A percentile compares a stretch with the other conserved stretches of the same genome.
phyloP scores from a whole-genome alignment of 106 monocot genomes.

The Posidonia australis region DNA sequence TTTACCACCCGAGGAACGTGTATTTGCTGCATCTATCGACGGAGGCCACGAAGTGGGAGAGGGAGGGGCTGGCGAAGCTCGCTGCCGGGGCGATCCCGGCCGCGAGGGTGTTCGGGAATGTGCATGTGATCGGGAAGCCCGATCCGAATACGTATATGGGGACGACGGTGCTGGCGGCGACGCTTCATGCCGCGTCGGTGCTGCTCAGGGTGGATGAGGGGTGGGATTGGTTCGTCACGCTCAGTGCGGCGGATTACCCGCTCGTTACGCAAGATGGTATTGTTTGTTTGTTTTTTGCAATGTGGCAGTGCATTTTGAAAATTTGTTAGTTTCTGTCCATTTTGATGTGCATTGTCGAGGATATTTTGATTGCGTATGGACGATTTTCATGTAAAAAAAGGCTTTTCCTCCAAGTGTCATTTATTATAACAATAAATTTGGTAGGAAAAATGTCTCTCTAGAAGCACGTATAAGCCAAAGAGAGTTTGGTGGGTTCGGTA shows the following conservation, averaged over 20 bases:
- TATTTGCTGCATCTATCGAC: constrained; percentile 56
- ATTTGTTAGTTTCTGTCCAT: no score
- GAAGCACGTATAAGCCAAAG: no score
- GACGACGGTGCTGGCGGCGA: constrained; percentile 58
- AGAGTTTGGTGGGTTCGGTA: no score
- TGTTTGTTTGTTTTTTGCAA: no score
- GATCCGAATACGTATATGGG: constrained; percentile 61
- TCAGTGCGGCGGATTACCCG: constrained; percentile 73
- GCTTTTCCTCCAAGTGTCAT: no score
- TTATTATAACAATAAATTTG: no score
- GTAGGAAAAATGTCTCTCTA: no score
- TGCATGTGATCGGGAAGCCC: constrained; percentile 62
- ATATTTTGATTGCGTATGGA: no score
- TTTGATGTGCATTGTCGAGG: no score
- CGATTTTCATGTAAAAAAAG: no score
- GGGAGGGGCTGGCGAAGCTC: constrained; percentile 22
- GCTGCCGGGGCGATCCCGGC: constrained; percentile 42
- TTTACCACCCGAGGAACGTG: constrained; percentile 84
- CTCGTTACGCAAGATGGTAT: constrained; percentile 84
- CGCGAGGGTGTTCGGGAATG: constrained; percentile 47
- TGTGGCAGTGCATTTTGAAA: no score
- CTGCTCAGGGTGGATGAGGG: constrained; percentile 39
- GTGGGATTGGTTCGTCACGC: constrained; percentile 91
- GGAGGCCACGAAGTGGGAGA: constrained; percentile 48
- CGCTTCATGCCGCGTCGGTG: constrained; percentile 54